Conservation (phyloP, 2,329 filamentous ascomycete species). For the Fusarium sp. region DNA sequence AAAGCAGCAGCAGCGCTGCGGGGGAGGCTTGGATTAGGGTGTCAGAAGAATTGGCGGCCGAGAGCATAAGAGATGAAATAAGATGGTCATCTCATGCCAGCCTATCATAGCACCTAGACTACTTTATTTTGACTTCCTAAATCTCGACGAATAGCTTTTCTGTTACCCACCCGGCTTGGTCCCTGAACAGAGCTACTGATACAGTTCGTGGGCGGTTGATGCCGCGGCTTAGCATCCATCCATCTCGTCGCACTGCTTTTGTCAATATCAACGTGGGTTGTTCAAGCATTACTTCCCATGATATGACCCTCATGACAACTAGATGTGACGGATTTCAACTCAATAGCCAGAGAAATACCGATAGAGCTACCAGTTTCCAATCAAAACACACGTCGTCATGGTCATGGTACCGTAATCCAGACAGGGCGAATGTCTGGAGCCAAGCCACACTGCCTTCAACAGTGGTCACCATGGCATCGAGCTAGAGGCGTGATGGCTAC, state of each 20-base stretch:
- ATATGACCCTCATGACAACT: neutral
- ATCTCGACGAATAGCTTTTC: neutral
- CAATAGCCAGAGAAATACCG: neutral
- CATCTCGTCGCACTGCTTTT: neutral
- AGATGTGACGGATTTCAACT: neutral
- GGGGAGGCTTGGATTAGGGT: neutral
- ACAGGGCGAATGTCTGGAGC: conserved; percentile 24
- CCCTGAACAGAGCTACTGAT: conserved; percentile 10
- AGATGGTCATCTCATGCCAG: neutral
- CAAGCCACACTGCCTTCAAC: conserved; percentile 34
- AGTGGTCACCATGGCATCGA: conserved; percentile 29
- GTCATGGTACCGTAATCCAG: conserved; percentile 21
- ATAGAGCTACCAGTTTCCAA: neutral
- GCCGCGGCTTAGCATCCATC: conserved; percentile 2
- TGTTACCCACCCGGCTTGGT: neutral
- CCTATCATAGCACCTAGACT: neutral
- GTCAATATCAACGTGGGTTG: conserved; percentile 17
- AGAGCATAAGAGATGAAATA: neutral
- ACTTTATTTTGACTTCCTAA: neutral
- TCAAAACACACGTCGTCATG: neutral
- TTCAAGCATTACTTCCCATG: conserved; percentile 4
- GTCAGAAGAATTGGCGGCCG: neutral
- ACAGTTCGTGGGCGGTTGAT: conserved; percentile 1
- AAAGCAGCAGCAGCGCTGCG: neutral
- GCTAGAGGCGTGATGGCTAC: conserved; percentile 43